These are phyloP conservation scores for Papiliotrema laurentii DNA, from an alignment of 1,284 basidiomycete genomes.

Conservation along the genomic window DNA sequence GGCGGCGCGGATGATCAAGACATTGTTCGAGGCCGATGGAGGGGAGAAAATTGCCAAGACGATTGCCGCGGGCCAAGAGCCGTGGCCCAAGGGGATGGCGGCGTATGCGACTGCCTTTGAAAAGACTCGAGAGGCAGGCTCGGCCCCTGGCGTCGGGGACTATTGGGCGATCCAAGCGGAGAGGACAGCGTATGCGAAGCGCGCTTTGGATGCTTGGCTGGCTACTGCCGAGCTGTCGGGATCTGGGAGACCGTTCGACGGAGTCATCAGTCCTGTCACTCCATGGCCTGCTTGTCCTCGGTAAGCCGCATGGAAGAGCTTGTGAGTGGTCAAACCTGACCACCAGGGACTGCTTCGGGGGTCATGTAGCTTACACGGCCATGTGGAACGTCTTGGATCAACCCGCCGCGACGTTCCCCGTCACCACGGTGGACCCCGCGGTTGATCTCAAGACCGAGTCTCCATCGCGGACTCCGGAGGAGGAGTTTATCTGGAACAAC, in stretches of 20 bases:
- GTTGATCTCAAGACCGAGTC: slow-evolving; percentile 49
- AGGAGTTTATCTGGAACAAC: slow-evolving; percentile 54
- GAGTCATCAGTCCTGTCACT: slow-evolving; percentile 30
- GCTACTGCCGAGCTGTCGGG: slow-evolving; percentile 22
- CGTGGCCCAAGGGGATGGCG: slow-evolving; percentile 27
- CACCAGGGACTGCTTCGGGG: slow-evolving; percentile 19
- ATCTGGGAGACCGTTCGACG: slow-evolving; percentile 39
- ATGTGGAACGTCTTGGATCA: slow-evolving; percentile 41
- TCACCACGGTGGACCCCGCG: slow-evolving; percentile 55
- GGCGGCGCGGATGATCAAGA: slow-evolving; percentile 15
- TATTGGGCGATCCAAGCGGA: slow-evolving; percentile 32
- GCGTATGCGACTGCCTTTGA: slow-evolving; percentile 21
- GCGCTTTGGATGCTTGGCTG: slow-evolving; percentile 32
- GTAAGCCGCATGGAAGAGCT: too few species aligned
- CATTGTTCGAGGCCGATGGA: slow-evolving; percentile 38
- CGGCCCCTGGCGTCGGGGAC: slow-evolving; percentile 21
- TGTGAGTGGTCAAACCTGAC: too few species aligned
- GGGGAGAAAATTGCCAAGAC: slow-evolving; percentile 31
- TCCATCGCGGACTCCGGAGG: slow-evolving; percentile 52
- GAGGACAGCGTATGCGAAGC: slow-evolving; percentile 25
- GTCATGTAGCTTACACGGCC: slow-evolving; percentile 34
- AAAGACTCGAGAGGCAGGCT: slow-evolving; percentile 6
- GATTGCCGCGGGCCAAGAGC: slow-evolving; percentile 25
- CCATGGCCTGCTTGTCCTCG: slow-evolving; percentile 20
- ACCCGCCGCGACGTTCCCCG: slow-evolving; percentile 59